phyloP scores from a whole-genome alignment of 2,329 filamentous ascomycete genomes.

The Aspergillus unguis region DNA sequence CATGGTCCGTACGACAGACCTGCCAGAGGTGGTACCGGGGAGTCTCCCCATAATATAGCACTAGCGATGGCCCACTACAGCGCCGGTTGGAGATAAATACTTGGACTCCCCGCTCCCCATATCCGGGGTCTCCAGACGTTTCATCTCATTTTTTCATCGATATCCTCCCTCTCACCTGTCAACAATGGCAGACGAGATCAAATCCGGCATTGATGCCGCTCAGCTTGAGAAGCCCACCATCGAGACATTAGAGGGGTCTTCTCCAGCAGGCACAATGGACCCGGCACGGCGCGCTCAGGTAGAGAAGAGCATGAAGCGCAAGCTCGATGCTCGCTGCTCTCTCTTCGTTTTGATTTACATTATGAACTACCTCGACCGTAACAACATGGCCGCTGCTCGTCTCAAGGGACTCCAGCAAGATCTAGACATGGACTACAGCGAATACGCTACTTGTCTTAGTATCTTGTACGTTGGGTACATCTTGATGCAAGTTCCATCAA shows the following conservation, averaged over 20 bases:
- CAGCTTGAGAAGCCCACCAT: conserved; percentile 1
- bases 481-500: conserved; percentile 34
- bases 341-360: conserved; percentile 8
- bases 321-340: conserved; percentile 27
- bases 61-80: background rate
- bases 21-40: background rate
- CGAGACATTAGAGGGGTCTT: background rate
- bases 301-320: conserved; percentile 27
- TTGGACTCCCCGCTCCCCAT: background rate
- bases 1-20: background rate
- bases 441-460: conserved; percentile 5
- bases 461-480: conserved; percentile 9
- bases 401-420: conserved; percentile 7
- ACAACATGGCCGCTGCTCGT: conserved; percentile 8
- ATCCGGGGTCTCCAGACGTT: background rate
- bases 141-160: background rate
- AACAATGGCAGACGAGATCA: conserved; percentile 3
- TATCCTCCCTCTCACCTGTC: background rate
- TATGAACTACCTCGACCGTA: conserved; percentile 10
- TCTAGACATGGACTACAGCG: conserved; percentile 1
- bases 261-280: conserved; percentile 8
- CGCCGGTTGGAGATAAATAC: background rate
- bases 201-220: background rate
- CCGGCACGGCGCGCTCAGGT: conserved; percentile 21
- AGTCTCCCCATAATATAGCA: background rate